phyloP scores from a whole-genome alignment of 495 filamentous ascomycete species.

The Poronia punctata region DNA sequence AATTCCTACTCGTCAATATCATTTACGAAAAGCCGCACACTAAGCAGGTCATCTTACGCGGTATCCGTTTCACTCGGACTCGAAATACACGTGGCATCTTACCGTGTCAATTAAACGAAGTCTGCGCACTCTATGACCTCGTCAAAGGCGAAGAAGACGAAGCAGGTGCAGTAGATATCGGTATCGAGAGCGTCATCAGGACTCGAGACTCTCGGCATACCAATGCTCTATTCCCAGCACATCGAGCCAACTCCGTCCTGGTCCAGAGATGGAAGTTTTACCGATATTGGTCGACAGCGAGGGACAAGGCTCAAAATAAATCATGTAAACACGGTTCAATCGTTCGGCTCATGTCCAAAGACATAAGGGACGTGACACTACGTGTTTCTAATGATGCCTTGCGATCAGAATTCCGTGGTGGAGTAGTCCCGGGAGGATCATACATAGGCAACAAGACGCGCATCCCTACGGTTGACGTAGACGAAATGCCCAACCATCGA shows the following conservation, averaged over 20 bases:
- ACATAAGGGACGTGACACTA: background rate
- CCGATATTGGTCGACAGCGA: conserved; percentile 7
- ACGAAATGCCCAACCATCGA: background rate
- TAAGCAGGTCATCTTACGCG: background rate
- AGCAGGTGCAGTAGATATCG: conserved; percentile 36
- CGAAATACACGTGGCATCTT: conserved; percentile 1
- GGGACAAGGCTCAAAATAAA: background rate
- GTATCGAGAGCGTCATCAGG: conserved; percentile 20
- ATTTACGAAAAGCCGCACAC: background rate
- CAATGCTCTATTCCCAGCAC: conserved; percentile 34
- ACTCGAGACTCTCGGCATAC: conserved; percentile 39
- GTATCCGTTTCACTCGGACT: background rate
- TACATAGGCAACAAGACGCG: conserved; percentile 1
- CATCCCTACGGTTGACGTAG: conserved; percentile 1
- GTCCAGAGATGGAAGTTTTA: conserved; percentile 26
- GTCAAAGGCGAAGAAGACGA: conserved; percentile 30
- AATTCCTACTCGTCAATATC: background rate
- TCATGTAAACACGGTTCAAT: conserved; percentile 22
- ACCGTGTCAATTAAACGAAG: conserved; percentile 5
- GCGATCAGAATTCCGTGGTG: conserved; percentile 24
- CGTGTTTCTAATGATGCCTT: conserved; percentile 10
- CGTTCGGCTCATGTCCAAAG: background rate
- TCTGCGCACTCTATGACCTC: conserved; percentile 42
- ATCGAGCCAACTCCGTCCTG: conserved; percentile 22
- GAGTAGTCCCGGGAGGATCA: conserved; percentile 22